Conservation (phyloP, 2,329 filamentous ascomycete genomes). For the Penicillium sp. region DNA sequence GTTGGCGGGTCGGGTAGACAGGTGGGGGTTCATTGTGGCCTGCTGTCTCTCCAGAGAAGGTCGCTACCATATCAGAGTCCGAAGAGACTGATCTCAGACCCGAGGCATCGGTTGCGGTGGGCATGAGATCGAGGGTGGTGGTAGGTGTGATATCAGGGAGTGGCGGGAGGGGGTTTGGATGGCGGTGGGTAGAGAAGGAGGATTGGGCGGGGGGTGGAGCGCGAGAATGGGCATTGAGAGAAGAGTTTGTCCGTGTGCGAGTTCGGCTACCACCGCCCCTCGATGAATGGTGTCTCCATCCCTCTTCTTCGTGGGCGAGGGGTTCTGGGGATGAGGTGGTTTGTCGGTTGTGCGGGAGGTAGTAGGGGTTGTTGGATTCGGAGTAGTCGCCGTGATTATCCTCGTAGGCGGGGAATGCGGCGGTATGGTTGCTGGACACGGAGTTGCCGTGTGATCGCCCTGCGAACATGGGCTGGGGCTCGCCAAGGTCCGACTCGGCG, state of each 20-base stretch:
- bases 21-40: slow-evolving; percentile 7
- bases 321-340: slow-evolving; percentile 15
- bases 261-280: neutral
- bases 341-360: slow-evolving; percentile 19
- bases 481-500: slow-evolving; percentile 20
- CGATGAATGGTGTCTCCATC: slow-evolving; percentile 13
- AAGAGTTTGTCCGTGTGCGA: slow-evolving; percentile 22
- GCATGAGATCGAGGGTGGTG: slow-evolving; percentile 2
- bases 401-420: slow-evolving; percentile 30
- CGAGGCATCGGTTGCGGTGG: neutral
- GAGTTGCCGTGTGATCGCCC: slow-evolving; percentile 23
- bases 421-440: slow-evolving; percentile 20
- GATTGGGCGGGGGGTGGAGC: slow-evolving; percentile 22
- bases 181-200: slow-evolving; percentile 26
- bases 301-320: slow-evolving; percentile 12
- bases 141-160: slow-evolving; percentile 31
- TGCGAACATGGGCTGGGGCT: slow-evolving; percentile 19
- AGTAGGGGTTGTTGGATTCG: slow-evolving; percentile 25
- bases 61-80: slow-evolving; percentile 23
- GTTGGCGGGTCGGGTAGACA: slow-evolving; percentile 8
- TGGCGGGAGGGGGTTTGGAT: slow-evolving; percentile 33
- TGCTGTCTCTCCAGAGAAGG: slow-evolving; percentile 23
- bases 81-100: slow-evolving; percentile 18
- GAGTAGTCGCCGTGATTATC: slow-evolving; percentile 26
- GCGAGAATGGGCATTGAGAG: slow-evolving; percentile 12